These are phyloP conservation scores for Aspergillus sp. DNA, from an alignment of 2,329 filamentous ascomycete species.

Conservation along the genomic window DNA sequence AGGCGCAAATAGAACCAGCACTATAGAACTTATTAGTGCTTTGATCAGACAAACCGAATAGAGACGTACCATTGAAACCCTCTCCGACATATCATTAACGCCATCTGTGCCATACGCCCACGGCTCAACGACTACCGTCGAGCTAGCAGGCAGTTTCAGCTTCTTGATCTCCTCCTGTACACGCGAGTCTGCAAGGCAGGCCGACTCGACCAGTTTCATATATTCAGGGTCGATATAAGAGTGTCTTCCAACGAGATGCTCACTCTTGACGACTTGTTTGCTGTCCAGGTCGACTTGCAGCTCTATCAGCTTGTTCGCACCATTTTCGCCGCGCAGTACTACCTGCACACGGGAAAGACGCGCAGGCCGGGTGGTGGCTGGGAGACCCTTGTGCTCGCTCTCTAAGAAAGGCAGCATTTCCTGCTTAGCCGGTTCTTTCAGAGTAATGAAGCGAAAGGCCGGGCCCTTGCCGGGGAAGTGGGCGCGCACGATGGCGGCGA, in stretches of 20 bases:
- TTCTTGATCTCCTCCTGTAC: slow-evolving; percentile 43
- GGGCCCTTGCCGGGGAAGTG: slow-evolving; percentile 32
- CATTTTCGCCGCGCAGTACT: neutral
- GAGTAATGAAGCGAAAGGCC: slow-evolving; percentile 53
- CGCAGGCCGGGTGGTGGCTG: slow-evolving; percentile 22
- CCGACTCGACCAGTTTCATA: slow-evolving; percentile 50
- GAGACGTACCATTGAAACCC: neutral
- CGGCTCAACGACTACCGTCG: neutral
- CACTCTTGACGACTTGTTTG: slow-evolving; percentile 11
- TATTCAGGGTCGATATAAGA: slow-evolving; percentile 39
- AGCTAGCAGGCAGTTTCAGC: slow-evolving; percentile 43
- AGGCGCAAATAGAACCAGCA: slow-evolving; percentile 6
- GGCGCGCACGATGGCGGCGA: slow-evolving; percentile 34
- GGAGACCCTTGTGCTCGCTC: slow-evolving; percentile 37
- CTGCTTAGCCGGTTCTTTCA: slow-evolving; percentile 53
- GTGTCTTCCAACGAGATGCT: slow-evolving; percentile 26
- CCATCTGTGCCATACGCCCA: slow-evolving; percentile 6
- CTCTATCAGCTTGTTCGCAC: slow-evolving; percentile 23
- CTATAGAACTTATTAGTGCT: neutral
- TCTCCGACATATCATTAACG: neutral
- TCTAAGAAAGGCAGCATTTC: slow-evolving; percentile 49
- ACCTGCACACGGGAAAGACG: slow-evolving; percentile 45
- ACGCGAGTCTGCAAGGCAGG: slow-evolving; percentile 43
- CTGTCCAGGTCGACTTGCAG: slow-evolving; percentile 23
- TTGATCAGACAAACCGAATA: neutral